phyloP scores from a whole-genome alignment of 2,329 filamentous ascomycete genomes.

The Claviceps sp. region DNA sequence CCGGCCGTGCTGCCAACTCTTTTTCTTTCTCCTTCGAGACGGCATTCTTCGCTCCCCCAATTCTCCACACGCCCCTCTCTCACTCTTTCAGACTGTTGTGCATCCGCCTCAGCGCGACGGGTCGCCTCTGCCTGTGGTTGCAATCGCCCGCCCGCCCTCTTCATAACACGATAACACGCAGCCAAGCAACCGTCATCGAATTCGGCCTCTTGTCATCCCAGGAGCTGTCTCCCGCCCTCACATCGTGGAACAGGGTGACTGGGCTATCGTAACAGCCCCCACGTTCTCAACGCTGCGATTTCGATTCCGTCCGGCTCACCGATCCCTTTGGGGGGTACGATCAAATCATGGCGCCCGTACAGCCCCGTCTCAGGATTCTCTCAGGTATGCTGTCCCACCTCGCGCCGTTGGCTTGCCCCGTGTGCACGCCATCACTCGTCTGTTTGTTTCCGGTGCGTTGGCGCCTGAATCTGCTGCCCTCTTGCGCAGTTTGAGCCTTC shows the following conservation, averaged over 20 bases:
- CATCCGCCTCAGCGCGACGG: slow-evolving; percentile 3
- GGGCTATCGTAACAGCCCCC: slow-evolving; percentile 21
- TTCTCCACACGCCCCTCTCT: slow-evolving; percentile 4
- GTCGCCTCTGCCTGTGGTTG: background rate
- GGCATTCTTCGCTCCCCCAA: background rate
- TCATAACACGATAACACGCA: slow-evolving; percentile 2
- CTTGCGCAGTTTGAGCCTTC: slow-evolving; percentile 8
- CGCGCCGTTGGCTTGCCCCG: slow-evolving; percentile 9
- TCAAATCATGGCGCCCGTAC: slow-evolving; percentile 43
- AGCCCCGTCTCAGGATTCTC: slow-evolving; percentile 46
- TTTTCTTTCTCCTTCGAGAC: background rate
- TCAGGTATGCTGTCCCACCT: slow-evolving; percentile 39
- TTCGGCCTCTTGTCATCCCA: slow-evolving; percentile 7
- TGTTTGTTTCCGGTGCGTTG: slow-evolving; percentile 6
- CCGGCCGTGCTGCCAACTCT: slow-evolving; percentile 6
- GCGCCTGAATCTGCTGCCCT: slow-evolving; percentile 11
- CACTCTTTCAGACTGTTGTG: background rate
- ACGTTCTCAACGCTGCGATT: slow-evolving; percentile 14
- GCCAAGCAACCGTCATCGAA: slow-evolving; percentile 3
- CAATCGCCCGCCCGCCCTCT: slow-evolving; percentile 1
- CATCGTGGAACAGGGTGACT: slow-evolving; percentile 17
- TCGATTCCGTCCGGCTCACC: slow-evolving; percentile 20
- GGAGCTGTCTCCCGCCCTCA: slow-evolving; percentile 8
- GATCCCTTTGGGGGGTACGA: slow-evolving; percentile 19
- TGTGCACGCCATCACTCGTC: slow-evolving; percentile 1